phyloP scores from a whole-genome alignment of 495 filamentous ascomycete genomes.

The Physcia stellaris region DNA sequence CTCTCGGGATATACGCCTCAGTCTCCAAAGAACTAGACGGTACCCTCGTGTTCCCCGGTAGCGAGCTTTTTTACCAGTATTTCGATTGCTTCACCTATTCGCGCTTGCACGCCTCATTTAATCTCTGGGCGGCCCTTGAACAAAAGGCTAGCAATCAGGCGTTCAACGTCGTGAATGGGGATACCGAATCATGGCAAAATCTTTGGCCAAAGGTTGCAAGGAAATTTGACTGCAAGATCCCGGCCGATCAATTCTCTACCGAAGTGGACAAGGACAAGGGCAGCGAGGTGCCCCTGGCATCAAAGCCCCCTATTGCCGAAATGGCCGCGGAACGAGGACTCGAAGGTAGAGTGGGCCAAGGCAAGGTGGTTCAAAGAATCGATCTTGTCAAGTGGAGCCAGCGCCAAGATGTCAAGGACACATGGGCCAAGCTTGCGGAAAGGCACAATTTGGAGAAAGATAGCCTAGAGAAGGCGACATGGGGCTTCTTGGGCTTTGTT shows the following conservation, averaged over 20 bases:
- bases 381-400: slow-evolving; percentile 39
- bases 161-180: slow-evolving; percentile 44
- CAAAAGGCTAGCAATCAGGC: slow-evolving; percentile 30
- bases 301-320: slow-evolving; percentile 31
- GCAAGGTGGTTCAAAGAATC: slow-evolving; percentile 29
- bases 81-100: slow-evolving; percentile 39
- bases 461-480: slow-evolving; percentile 41
- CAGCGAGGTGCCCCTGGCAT: no score
- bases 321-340: slow-evolving; percentile 28
- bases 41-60: slow-evolving; percentile 29
- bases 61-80: slow-evolving; percentile 37
- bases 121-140: slow-evolving; percentile 35
- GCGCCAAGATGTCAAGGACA: slow-evolving; percentile 33
- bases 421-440: slow-evolving; percentile 31
- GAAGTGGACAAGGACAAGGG: slow-evolving; percentile 17
- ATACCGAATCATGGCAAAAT: slow-evolving; percentile 38
- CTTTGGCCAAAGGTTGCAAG: slow-evolving; percentile 34
- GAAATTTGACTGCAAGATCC: slow-evolving; percentile 25
- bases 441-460: slow-evolving; percentile 32
- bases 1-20: slow-evolving; percentile 36
- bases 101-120: slow-evolving; percentile 37
- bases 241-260: slow-evolving; percentile 30
- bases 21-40: slow-evolving; percentile 33
- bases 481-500: slow-evolving; percentile 36
- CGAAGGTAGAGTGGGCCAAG: slow-evolving; percentile 17